Evolutionary conservation across 2,329 filamentous ascomycete genomes (phyloP).

Genomic region (Pseudogymnoascus sp.): DNA sequence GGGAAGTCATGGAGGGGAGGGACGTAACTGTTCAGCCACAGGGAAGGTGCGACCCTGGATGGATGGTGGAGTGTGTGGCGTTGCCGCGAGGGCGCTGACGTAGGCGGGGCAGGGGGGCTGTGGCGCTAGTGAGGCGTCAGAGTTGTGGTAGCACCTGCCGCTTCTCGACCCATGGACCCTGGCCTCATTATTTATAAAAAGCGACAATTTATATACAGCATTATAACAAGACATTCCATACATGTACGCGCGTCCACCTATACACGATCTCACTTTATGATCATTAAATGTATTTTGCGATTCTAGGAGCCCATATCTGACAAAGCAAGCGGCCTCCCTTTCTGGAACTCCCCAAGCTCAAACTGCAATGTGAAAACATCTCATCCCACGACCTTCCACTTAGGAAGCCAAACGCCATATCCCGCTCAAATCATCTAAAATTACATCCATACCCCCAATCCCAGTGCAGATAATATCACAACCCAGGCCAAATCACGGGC

Average conservation of each 20-base stretch:
- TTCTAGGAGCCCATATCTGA: not conserved
- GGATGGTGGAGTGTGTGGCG: not conserved
- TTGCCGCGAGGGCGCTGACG: slow-evolving; percentile 5
- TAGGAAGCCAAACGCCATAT: slow-evolving; percentile 3
- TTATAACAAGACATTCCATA: not conserved
- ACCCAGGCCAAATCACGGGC: not conserved
- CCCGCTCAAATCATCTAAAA: not conserved
- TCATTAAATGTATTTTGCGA: not conserved
- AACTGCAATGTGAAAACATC: not conserved
- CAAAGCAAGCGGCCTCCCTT: not conserved
- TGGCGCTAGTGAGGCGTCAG: not conserved
- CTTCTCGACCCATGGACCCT: no score
- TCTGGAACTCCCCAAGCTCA: not conserved
- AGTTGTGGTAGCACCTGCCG: no score
- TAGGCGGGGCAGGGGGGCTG: not conserved
- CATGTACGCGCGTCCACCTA: not conserved
- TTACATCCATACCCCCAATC: not conserved
- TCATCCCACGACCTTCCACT: not conserved
- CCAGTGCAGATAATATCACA: not conserved
- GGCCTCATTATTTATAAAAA: no score
- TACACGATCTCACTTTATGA: not conserved
- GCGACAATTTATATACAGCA: not conserved
- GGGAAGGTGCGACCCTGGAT: slow-evolving; percentile 1
- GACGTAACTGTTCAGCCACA: not conserved
- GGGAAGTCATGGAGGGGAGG: not conserved